These are phyloP conservation scores for Pichia kudriavzevii DNA, from an alignment of 1,139 yeast species.

Conservation along the genomic window DNA sequence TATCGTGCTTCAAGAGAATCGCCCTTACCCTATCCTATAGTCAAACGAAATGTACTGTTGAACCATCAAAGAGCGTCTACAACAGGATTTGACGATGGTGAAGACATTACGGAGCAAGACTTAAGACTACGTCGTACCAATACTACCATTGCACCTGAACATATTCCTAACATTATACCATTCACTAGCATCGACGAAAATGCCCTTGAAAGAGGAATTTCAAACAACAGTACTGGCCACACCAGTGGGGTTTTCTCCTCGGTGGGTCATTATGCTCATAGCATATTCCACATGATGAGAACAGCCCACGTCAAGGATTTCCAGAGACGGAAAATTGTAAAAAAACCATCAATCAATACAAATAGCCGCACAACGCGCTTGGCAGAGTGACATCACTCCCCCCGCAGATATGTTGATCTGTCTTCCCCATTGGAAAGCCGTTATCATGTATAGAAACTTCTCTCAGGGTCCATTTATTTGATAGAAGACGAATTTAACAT, in stretches of 20 bases:
- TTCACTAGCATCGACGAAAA: not conserved
- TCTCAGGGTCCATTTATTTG: too few relatives aligned
- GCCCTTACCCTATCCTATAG: conserved; percentile 68
- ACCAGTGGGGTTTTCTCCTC: conserved; percentile 4
- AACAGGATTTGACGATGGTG: conserved; percentile 1
- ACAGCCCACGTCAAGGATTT: conserved; percentile 86
- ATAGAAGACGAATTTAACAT: too few relatives aligned
- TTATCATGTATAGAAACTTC: too few relatives aligned
- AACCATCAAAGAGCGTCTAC: not conserved
- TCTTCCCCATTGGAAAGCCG: too few relatives aligned
- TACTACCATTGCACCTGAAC: too few relatives aligned
- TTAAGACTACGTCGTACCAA: too few relatives aligned
- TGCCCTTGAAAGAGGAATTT: not conserved
- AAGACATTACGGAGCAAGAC: conserved; percentile 13
- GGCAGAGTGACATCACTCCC: conserved; percentile 3
- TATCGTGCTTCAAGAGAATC: conserved; percentile 83
- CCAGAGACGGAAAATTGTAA: conserved; percentile 50
- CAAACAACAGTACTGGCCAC: not conserved
- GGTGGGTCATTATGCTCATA: conserved; percentile 17
- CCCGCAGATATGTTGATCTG: too few relatives aligned
- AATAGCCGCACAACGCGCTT: not conserved
- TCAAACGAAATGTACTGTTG: conserved; percentile 6
- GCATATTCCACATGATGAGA: conserved; percentile 56
- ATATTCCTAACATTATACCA: too few relatives aligned
- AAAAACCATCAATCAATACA: conserved; percentile 17